Evolutionary conservation across 305 asterid species (phyloP).

Genomic region (Fraxinus baroniana): DNA sequence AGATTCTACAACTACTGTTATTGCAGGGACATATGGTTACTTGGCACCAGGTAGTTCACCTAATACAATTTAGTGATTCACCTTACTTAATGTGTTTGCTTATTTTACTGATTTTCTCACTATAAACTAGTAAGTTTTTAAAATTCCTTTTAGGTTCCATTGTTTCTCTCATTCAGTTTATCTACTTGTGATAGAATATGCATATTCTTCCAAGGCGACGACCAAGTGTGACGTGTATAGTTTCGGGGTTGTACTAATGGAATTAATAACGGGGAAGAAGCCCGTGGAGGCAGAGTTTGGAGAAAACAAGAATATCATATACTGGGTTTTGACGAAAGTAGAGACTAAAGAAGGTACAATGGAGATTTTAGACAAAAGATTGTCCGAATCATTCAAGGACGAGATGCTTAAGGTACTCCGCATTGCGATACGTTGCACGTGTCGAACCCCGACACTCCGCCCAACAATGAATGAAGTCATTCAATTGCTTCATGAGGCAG

Average conservation of each 20-base stretch:
- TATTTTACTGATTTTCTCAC: neutral
- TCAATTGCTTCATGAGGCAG: slow-evolving; percentile 69
- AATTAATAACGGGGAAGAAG: slow-evolving; percentile 77
- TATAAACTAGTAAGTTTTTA: neutral
- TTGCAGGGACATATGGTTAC: slow-evolving; percentile 94
- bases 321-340: slow-evolving; percentile 68
- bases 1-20: slow-evolving; percentile 59
- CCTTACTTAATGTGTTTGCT: neutral
- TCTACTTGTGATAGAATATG: slow-evolving; percentile 55
- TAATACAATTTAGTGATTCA: neutral
- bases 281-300: slow-evolving; percentile 85
- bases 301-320: slow-evolving; percentile 73
- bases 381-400: slow-evolving; percentile 50
- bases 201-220: slow-evolving; percentile 83
- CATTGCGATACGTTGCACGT: slow-evolving; percentile 81
- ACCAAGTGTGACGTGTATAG: slow-evolving; percentile 91
- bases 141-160: neutral
- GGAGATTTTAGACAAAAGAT: slow-evolving; percentile 63
- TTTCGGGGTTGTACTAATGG: slow-evolving; percentile 86
- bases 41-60: slow-evolving; percentile 76
- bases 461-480: slow-evolving; percentile 82
- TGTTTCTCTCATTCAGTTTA: neutral
- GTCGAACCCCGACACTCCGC: slow-evolving; percentile 56
- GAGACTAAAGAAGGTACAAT: slow-evolving; percentile 62
- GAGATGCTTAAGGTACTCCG: slow-evolving; percentile 81